Conservation (phyloP, 805 yeast species). For the Zygotorulaspora florentina region DNA sequence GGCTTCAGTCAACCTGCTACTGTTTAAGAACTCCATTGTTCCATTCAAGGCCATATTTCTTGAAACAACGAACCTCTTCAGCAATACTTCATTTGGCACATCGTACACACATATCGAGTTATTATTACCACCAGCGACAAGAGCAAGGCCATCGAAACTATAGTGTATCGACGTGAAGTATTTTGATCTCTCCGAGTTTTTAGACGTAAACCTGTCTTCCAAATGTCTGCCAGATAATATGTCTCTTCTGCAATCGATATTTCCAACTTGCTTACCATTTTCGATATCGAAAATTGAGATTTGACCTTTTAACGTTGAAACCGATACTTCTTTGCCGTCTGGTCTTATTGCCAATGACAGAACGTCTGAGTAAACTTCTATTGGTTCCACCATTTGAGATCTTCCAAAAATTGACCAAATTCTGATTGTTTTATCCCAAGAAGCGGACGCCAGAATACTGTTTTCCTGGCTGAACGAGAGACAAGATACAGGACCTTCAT, state of each 20-base stretch:
- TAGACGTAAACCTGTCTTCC: slow-evolving; percentile 76
- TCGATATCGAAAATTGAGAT: slow-evolving; percentile 79
- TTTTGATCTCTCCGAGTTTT: slow-evolving; percentile 79
- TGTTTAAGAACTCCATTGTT: slow-evolving; percentile 72
- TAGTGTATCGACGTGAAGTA: slow-evolving; percentile 76
- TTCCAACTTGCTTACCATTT: slow-evolving; percentile 71
- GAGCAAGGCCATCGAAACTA: slow-evolving; percentile 82
- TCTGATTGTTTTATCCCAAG: slow-evolving; percentile 95
- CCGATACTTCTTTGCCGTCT: slow-evolving; percentile 88
- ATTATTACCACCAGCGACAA: slow-evolving; percentile 92
- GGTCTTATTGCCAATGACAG: slow-evolving; percentile 81
- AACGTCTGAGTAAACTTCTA: slow-evolving; percentile 80
- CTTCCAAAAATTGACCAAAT: slow-evolving; percentile 91
- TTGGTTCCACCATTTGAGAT: slow-evolving; percentile 83
- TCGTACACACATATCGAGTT: slow-evolving; percentile 90
- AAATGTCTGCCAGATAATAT: slow-evolving; percentile 80
- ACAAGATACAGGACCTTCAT: slow-evolving; percentile 91
- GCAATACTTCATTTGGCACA: slow-evolving; percentile 77
- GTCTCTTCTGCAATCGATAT: slow-evolving; percentile 82
- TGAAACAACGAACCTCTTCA: slow-evolving; percentile 79
- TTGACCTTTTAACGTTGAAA: slow-evolving; percentile 84
- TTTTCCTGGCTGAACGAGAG: slow-evolving; percentile 80
- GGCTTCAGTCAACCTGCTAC: slow-evolving; percentile 79
- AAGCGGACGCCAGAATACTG: slow-evolving; percentile 76
- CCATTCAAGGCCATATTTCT: slow-evolving; percentile 89